phyloP scores from a whole-genome alignment of 805 yeast genomes.

The Zygotorulaspora sp. region DNA sequence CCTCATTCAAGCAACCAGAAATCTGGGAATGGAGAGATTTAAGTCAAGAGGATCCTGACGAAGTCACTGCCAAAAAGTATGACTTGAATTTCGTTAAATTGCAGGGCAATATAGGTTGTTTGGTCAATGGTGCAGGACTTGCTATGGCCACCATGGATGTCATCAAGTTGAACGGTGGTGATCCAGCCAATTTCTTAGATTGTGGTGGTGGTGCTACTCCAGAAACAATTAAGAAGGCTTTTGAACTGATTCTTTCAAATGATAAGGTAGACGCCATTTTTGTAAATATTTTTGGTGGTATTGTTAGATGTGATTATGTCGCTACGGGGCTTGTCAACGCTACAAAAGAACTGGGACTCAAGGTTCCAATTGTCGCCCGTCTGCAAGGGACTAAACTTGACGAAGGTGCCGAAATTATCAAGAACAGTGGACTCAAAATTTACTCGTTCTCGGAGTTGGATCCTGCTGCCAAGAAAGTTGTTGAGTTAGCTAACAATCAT shows the following conservation, averaged over 20 bases:
- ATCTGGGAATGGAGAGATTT: constrained; percentile 95
- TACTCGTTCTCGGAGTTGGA: constrained; percentile 89
- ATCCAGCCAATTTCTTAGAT: constrained; percentile 98
- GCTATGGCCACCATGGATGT: constrained; percentile 99
- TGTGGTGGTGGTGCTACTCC: constrained; percentile 99
- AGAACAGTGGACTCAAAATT: constrained; percentile 87
- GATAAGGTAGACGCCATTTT: constrained; percentile 88
- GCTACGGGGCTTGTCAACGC: constrained; percentile 97
- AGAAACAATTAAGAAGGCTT: constrained; percentile 94
- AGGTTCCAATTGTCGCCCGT: constrained; percentile 95
- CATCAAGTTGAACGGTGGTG: constrained; percentile 96
- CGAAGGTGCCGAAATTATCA: constrained; percentile 80
- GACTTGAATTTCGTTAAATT: constrained; percentile 95
- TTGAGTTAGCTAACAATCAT: constrained; percentile 51
- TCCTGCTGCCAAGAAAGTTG: constrained; percentile 95
- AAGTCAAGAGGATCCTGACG: constrained; percentile 97
- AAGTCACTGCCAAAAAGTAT: constrained; percentile 83
- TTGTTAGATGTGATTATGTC: constrained; percentile 98
- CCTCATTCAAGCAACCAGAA: constrained; percentile 89
- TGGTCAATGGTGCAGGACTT: constrained; percentile 99
- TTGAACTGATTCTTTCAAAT: constrained; percentile 87
- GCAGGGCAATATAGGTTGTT: constrained; percentile 97
- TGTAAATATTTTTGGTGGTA: constrained; percentile 98
- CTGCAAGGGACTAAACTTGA: constrained; percentile 96
- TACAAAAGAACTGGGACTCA: constrained; percentile 83